These are phyloP conservation scores for Yamadazyma dendronema DNA, from an alignment of 1,139 yeast species.

Conservation along the genomic window DNA sequence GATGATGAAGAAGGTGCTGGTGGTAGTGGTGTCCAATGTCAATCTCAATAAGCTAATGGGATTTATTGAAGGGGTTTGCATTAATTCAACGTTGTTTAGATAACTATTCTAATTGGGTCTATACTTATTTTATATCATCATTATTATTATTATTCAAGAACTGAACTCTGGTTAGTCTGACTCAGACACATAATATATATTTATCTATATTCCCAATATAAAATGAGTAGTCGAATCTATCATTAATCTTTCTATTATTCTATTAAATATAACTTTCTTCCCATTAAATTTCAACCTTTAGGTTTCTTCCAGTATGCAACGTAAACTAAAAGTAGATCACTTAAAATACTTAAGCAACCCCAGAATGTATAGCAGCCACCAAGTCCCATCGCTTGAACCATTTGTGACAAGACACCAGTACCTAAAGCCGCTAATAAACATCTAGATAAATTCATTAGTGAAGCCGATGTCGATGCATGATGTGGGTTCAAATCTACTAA, in stretches of 20 bases:
- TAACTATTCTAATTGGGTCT: not conserved
- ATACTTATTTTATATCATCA: too few relatives aligned
- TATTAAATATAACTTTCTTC: too few relatives aligned
- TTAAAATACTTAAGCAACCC: conserved; percentile 26
- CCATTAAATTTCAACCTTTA: conserved; percentile 1
- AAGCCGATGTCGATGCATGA: conserved; percentile 34
- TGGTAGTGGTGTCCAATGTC: conserved; percentile 85
- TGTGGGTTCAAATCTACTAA: conserved; percentile 38
- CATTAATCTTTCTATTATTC: conserved; percentile 2
- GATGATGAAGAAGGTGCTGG: conserved; percentile 67
- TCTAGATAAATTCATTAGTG: conserved; percentile 36
- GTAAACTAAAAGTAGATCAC: conserved; percentile 20
- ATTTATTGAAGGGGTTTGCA: not conserved
- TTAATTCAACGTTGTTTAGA: not conserved
- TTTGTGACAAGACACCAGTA: conserved; percentile 31
- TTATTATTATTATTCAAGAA: too few relatives aligned
- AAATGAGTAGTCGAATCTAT: too few relatives aligned
- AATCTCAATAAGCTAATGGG: conserved; percentile 56
- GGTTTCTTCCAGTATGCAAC: conserved; percentile 9
- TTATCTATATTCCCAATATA: not conserved
- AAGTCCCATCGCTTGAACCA: conserved; percentile 26
- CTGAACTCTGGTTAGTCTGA: too few relatives aligned
- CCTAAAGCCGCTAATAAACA: conserved; percentile 37
- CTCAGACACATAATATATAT: too few relatives aligned
- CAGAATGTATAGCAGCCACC: conserved; percentile 40